Evolutionary conservation across 768 basidiomycete genomes (phyloP).

Genomic region (Chiua virens): DNA sequence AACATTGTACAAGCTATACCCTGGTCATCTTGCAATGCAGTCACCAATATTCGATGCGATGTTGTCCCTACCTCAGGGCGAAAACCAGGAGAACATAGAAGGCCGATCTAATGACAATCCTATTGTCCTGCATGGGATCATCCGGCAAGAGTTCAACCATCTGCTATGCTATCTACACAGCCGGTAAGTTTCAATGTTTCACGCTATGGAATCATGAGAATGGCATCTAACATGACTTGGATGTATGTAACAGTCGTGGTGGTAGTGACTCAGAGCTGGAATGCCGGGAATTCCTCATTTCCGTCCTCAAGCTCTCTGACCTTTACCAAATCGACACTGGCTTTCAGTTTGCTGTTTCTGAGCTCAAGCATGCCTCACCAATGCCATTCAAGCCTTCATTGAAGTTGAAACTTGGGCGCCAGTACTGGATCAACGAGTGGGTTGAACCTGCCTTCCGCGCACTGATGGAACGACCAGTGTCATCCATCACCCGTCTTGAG

Average conservation of each 20-base stretch:
- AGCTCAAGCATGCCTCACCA: neutral
- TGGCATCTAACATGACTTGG: neutral
- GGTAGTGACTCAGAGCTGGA: neutral
- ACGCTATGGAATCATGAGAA: no score
- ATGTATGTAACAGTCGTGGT: no score
- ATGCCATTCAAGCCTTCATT: no score
- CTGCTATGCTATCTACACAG: neutral
- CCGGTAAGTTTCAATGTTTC: neutral
- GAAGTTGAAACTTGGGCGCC: no score
- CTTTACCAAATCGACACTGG: constrained; percentile 5
- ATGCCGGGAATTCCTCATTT: neutral
- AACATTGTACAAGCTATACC: neutral
- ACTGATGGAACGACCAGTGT: no score
- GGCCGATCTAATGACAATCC: neutral
- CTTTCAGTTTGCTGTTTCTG: constrained; percentile 1
- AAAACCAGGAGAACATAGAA: neutral
- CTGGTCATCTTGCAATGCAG: neutral
- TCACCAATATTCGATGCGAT: neutral
- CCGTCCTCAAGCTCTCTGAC: constrained; percentile 1
- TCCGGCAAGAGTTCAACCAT: constrained; percentile 1
- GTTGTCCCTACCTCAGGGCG: neutral
- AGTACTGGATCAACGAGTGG: no score
- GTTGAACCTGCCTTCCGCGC: no score
- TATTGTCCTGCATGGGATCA: neutral
- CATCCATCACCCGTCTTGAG: no score